phyloP scores from a whole-genome alignment of 2,329 filamentous ascomycete genomes.

The Colletotrichum lupini region DNA sequence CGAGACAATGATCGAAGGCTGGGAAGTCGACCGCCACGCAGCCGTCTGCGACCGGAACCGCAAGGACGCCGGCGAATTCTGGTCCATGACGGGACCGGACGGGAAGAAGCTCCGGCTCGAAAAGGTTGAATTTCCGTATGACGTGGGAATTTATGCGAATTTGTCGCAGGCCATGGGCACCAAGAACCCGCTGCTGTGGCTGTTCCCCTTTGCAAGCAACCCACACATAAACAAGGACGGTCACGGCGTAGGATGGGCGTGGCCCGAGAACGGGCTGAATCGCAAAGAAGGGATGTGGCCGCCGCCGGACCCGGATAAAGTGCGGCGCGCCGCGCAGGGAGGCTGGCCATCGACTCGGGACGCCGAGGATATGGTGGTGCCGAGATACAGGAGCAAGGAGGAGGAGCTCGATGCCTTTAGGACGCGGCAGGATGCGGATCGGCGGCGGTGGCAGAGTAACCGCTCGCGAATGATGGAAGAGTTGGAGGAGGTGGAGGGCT shows the following conservation, averaged over 20 bases:
- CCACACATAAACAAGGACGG: conserved; percentile 54
- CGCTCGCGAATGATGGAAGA: conserved; percentile 57
- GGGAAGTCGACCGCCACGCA: conserved; percentile 76
- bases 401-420: conserved; percentile 62
- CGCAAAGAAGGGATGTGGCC: conserved; percentile 70
- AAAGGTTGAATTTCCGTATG: conserved; percentile 83
- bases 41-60: conserved; percentile 59
- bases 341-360: conserved; percentile 51
- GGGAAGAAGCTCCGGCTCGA: conserved; percentile 61
- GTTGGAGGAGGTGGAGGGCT: conserved; percentile 64
- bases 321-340: conserved; percentile 53
- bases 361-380: conserved; percentile 45
- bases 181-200: conserved; percentile 72
- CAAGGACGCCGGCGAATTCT: conserved; percentile 54
- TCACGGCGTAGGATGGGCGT: conserved; percentile 65
- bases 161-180: conserved; percentile 82
- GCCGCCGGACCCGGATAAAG: conserved; percentile 71
- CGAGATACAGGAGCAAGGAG: conserved; percentile 51
- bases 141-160: conserved; percentile 80
- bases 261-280: conserved; percentile 84
- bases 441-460: conserved; percentile 46
- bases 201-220: conserved; percentile 72
- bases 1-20: conserved; percentile 83
- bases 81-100: conserved; percentile 50
- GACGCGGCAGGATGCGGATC: conserved; percentile 60